Evolutionary conservation across 352 stramenopile species (phyloP).

Genomic region (Thalassiosira livingstoniorum): DNA sequence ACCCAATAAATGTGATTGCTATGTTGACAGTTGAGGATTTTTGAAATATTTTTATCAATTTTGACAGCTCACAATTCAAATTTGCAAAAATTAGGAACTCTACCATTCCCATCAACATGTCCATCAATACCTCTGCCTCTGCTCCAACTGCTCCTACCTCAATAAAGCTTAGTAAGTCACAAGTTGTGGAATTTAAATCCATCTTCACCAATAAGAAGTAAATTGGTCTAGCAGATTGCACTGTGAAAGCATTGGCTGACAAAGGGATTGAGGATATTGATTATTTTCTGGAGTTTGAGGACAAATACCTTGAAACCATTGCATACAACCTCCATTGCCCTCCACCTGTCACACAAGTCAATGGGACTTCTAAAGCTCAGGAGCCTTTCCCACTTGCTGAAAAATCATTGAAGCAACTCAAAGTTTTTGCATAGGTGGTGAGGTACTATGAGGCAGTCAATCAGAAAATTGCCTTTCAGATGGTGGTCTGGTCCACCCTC

Average conservation of each 20-base stretch:
- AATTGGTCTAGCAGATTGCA: not conserved
- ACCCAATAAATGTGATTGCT: no score
- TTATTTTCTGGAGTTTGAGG: not conserved
- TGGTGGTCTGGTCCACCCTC: not conserved
- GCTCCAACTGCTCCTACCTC: not conserved
- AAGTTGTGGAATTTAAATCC: no score
- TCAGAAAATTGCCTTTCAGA: not conserved
- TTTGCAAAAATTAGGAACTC: no score
- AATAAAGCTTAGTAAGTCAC: not conserved
- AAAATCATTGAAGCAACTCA: not conserved
- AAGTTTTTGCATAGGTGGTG: not conserved
- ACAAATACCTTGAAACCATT: not conserved
- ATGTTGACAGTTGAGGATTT: no score
- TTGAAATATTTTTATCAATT: no score
- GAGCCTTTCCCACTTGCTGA: not conserved
- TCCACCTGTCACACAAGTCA: not conserved
- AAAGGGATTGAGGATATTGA: not conserved
- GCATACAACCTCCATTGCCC: not conserved
- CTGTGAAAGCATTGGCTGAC: not conserved
- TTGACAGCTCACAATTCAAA: no score
- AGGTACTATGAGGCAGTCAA: not conserved
- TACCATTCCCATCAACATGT: not conserved
- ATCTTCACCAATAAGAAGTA: no score
- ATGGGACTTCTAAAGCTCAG: not conserved
- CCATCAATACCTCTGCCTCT: not conserved